phyloP scores from a whole-genome alignment of 495 filamentous ascomycete species.

The Podospora bellae-mahoneyi region DNA sequence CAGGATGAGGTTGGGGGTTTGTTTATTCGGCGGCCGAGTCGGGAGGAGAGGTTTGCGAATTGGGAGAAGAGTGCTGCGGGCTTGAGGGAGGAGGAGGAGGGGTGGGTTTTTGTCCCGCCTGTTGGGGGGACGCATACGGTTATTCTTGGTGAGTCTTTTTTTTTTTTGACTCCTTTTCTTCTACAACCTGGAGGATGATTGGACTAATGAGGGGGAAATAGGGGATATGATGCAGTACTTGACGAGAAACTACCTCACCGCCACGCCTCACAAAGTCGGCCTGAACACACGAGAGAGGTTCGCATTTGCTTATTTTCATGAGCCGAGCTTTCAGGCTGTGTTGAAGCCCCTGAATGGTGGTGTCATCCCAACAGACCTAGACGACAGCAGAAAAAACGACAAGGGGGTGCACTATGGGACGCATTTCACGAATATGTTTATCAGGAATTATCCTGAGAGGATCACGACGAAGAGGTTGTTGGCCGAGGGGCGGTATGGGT shows the following conservation, averaged over 20 bases:
- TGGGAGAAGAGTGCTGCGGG: constrained; percentile 45
- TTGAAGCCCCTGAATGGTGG: constrained; percentile 33
- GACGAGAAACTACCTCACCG: constrained; percentile 38
- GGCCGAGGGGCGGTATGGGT: constrained; percentile 28
- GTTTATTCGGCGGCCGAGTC: constrained; percentile 39
- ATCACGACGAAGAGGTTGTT: constrained; percentile 40
- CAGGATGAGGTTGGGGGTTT: constrained; percentile 47
- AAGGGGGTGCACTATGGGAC: constrained; percentile 46
- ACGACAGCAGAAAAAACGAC: constrained; percentile 8
- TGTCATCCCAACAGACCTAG: constrained; percentile 5
- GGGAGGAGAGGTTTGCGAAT: constrained; percentile 41
- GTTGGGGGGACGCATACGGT: constrained; percentile 39
- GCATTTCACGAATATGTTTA: constrained; percentile 50
- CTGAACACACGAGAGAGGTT: constrained; percentile 44
- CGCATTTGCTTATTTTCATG: constrained; percentile 46
- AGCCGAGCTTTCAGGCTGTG: constrained; percentile 46
- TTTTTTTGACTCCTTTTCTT: background rate
- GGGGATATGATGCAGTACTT: constrained; percentile 50
- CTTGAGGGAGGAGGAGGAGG: constrained; percentile 39
- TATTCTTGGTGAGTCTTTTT: constrained; percentile 38
- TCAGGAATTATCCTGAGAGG: constrained; percentile 47
- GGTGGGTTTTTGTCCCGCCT: constrained; percentile 45
- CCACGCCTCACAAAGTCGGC: constrained; percentile 47
- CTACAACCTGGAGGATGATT: too few relatives aligned
- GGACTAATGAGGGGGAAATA: constrained; percentile 8